These are phyloP conservation scores for Botrytis elliptica DNA, from an alignment of 2,329 filamentous ascomycete genomes.

Conservation along the genomic window DNA sequence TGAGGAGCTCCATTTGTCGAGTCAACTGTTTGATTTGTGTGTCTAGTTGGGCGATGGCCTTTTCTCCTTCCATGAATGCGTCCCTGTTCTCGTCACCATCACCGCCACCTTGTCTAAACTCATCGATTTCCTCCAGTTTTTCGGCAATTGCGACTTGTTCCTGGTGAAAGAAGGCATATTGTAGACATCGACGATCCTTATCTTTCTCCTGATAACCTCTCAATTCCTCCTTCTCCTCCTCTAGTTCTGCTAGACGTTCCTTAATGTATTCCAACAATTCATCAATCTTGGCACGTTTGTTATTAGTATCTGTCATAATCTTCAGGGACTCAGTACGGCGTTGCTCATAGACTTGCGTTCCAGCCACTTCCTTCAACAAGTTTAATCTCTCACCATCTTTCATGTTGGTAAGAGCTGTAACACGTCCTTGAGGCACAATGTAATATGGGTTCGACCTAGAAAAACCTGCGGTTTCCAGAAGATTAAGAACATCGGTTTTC, in stretches of 20 bases:
- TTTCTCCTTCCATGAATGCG: slow-evolving; percentile 74
- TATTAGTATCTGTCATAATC: slow-evolving; percentile 95
- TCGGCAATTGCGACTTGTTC: slow-evolving; percentile 79
- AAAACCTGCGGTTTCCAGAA: slow-evolving; percentile 94
- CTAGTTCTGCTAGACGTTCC: slow-evolving; percentile 81
- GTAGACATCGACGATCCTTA: slow-evolving; percentile 82
- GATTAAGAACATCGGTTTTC: slow-evolving; percentile 89
- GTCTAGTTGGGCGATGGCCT: slow-evolving; percentile 73
- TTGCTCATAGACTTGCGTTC: slow-evolving; percentile 94
- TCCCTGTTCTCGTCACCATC: slow-evolving; percentile 80
- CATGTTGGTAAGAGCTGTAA: slow-evolving; percentile 97
- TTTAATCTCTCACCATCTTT: slow-evolving; percentile 90
- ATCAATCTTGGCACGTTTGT: slow-evolving; percentile 92
- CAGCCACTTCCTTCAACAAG: slow-evolving; percentile 94
- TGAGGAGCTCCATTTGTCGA: slow-evolving; percentile 79
- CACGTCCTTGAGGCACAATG: slow-evolving; percentile 95
- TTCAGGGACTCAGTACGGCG: slow-evolving; percentile 88
- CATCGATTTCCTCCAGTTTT: slow-evolving; percentile 79
- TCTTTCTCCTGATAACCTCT: slow-evolving; percentile 94
- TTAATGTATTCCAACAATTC: slow-evolving; percentile 89
- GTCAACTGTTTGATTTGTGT: slow-evolving; percentile 75
- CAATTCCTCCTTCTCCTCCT: slow-evolving; percentile 96
- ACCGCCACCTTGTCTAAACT: slow-evolving; percentile 74
- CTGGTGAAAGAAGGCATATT: slow-evolving; percentile 91
- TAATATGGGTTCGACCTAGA: slow-evolving; percentile 98